Conservation (phyloP, 2,329 filamentous ascomycete genomes). For the Fusarium caatingaense region DNA sequence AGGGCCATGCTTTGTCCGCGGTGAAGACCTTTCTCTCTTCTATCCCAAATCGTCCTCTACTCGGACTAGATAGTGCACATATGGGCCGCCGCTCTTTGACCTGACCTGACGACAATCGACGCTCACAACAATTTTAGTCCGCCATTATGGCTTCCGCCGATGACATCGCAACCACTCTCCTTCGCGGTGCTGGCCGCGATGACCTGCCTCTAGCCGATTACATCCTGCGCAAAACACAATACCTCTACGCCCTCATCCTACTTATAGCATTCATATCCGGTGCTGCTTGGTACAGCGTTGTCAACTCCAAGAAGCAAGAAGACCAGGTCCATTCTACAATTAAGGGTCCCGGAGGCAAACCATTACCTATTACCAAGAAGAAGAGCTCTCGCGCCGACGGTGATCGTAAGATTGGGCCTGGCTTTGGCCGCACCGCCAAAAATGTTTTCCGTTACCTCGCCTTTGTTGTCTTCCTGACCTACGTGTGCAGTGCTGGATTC, state of each 20-base stretch:
- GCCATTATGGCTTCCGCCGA: slow-evolving; percentile 52
- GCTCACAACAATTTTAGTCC: slow-evolving; percentile 46
- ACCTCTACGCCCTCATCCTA: slow-evolving; percentile 64
- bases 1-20: slow-evolving; percentile 54
- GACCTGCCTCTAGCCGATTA: slow-evolving; percentile 52
- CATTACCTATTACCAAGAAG: slow-evolving; percentile 76
- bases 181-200: slow-evolving; percentile 41
- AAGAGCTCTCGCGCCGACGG: slow-evolving; percentile 60
- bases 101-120: slow-evolving; percentile 35
- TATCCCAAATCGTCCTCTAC: slow-evolving; percentile 29
- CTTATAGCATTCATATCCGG: slow-evolving; percentile 63
- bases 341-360: slow-evolving; percentile 88
- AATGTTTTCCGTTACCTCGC: slow-evolving; percentile 81
- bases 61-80: slow-evolving; percentile 35
- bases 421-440: slow-evolving; percentile 75
- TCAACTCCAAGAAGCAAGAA: slow-evolving; percentile 62
- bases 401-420: slow-evolving; percentile 58
- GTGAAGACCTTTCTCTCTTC: slow-evolving; percentile 48
- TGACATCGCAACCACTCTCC: slow-evolving; percentile 46
- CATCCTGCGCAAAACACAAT: slow-evolving; percentile 60
- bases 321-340: slow-evolving; percentile 60
- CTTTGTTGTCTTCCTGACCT: slow-evolving; percentile 76
- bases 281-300: slow-evolving; percentile 64
- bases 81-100: slow-evolving; percentile 41
- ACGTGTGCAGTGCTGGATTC: slow-evolving; percentile 78